Evolutionary conservation across 176 grass and related monocot genomes (phyloP), one percentile per base, ranked within the genome.

Genomic region (Eleusine indica): DNA sequence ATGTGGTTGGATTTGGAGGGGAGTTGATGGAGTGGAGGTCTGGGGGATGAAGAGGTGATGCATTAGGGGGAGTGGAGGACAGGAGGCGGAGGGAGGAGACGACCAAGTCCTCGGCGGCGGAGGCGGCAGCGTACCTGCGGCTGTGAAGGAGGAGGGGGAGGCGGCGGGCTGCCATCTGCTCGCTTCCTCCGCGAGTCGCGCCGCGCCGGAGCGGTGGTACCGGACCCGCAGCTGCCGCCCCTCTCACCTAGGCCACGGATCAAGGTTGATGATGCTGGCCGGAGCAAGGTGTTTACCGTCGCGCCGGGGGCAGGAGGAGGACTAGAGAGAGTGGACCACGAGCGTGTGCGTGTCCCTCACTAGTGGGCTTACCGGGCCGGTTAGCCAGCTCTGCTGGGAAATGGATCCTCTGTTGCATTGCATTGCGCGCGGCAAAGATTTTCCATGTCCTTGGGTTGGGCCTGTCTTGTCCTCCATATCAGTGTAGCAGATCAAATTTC

Each of bases 11-110:
- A n/a, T 75, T 73, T 1, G 54, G 81, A 29, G 80, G 12, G 78
- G 66, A 28, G 9, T 60, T 14, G 14, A 16, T 19, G 52, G 58
- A 65, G 32, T 43, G 65, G 28, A 67, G 71, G 86, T 28, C 21
- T 57, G 67, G 25, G 21, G 39, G 68, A 57, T 56, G 11, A 43
- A 12, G 77, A n/a, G 75, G 19, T 84, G 49, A 19, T 21, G 80
- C 32, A 68, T 2, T 58, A 19, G 73, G 80, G 12, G 68, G 74
- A 18, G 61, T 29, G 17, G 88, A 69, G 15, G 86, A 83, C 78
- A 97, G 88, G n/a, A 82, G 16, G 47, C 75, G 88, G 62, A 97
- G 82, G 71, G 91, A 89, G 78, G 78, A 80, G 74, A 97, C 63
- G 77, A 97, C 77, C 65, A 89, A 74, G 61, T 83, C 88, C 68